These are phyloP conservation scores for Populus deltoides DNA, from an alignment of 345 rosid genomes.

Conservation along the genomic window DNA sequence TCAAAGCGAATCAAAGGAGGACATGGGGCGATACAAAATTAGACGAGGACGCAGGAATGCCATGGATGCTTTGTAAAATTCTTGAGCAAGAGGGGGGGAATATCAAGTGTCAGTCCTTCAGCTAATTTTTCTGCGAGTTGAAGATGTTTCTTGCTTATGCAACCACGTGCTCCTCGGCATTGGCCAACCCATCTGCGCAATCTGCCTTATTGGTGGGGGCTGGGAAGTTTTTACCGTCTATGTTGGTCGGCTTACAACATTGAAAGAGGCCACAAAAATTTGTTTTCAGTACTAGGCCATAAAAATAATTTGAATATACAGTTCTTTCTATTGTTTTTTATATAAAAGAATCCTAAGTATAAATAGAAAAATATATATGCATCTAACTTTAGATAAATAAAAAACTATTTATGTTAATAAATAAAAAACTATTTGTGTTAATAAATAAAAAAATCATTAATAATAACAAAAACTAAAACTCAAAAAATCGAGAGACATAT, in stretches of 20 bases:
- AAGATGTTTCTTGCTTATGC: neutral
- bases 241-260: neutral
- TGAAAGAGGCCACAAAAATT: neutral
- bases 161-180: slow-evolving; percentile 16
- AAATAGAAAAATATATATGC: no score
- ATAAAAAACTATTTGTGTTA: no score
- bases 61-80: neutral
- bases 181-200: neutral
- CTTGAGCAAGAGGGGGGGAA: neutral
- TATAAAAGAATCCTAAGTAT: no score
- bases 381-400: no score
- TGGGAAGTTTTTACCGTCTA: neutral
- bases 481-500: no score
- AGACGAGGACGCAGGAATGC: neutral
- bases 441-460: no score
- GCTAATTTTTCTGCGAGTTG: neutral
- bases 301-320: no score
- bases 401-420: no score
- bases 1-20: neutral
- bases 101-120: neutral
- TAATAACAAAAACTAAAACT: no score
- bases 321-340: no score
- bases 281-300: no score
- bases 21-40: neutral
- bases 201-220: neutral